Evolutionary conservation across 2,329 filamentous ascomycete species (phyloP).

Genomic region (Fusarium mundagurra): DNA sequence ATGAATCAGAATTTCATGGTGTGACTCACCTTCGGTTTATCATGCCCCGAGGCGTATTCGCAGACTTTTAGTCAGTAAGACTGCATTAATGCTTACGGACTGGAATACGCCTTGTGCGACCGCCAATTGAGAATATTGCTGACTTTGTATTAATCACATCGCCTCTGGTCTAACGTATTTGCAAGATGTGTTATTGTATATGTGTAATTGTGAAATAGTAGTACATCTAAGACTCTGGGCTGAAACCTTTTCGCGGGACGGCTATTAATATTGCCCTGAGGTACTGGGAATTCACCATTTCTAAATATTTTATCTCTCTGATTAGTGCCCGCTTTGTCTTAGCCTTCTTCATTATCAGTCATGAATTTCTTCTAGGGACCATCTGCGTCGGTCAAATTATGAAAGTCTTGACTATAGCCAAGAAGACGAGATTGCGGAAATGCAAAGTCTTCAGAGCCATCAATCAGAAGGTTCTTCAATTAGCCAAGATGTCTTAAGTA

Average conservation of each 20-base stretch:
- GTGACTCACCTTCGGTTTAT: background rate
- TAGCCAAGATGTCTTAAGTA: too few relatives aligned
- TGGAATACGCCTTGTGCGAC: background rate
- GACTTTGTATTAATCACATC: too few relatives aligned
- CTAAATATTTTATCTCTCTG: fast-evolving
- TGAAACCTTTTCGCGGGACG: fast-evolving
- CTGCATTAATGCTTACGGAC: fast-evolving
- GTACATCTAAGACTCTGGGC: background rate
- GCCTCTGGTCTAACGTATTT: background rate
- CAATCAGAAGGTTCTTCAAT: too few relatives aligned
- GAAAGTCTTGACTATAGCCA: background rate
- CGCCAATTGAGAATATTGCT: fast-evolving
- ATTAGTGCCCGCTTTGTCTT: background rate
- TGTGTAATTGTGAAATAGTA: fast-evolving
- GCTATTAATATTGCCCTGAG: fast-evolving
- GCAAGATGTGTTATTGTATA: background rate
- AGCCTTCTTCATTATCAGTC: background rate
- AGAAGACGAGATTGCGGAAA: too few relatives aligned
- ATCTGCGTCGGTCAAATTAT: background rate
- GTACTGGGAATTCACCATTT: fast-evolving
- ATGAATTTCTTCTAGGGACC: background rate
- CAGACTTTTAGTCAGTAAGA: fast-evolving
- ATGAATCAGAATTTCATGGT: background rate
- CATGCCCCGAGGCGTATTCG: background rate
- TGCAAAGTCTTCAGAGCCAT: too few relatives aligned